Evolutionary conservation across 2,329 filamentous ascomycete species (phyloP).

Genomic region (Alternaria brassicicola): DNA sequence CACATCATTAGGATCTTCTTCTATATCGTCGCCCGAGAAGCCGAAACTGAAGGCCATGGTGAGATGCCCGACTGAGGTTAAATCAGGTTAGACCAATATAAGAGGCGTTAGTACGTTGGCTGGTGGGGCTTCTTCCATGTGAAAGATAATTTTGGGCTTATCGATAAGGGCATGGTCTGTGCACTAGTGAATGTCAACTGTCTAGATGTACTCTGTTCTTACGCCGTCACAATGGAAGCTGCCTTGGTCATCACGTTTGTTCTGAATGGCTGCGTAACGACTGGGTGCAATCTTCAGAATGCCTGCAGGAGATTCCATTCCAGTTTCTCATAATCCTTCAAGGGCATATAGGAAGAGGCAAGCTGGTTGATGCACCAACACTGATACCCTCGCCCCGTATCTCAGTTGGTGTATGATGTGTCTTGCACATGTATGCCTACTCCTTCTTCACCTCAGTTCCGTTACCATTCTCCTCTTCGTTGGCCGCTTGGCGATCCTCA

Average conservation of each 20-base stretch:
- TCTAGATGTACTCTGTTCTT: neutral
- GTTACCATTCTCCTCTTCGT: conserved; percentile 10
- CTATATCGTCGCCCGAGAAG: conserved; percentile 65
- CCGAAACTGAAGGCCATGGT: conserved; percentile 60
- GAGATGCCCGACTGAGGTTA: neutral
- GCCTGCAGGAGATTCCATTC: no score
- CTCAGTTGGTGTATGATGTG: neutral
- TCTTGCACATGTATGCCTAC: neutral
- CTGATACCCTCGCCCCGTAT: neutral
- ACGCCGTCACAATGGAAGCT: neutral
- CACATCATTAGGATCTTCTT: conserved; percentile 52
- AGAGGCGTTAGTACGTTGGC: neutral
- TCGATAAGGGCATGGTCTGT: conserved; percentile 30
- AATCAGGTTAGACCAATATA: neutral
- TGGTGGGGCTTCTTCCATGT: conserved; percentile 9
- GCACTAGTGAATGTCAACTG: conserved; percentile 18
- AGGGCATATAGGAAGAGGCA: neutral
- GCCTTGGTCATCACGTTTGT: neutral
- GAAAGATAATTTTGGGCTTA: conserved; percentile 29
- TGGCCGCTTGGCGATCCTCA: conserved; percentile 24
- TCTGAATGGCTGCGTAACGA: neutral
- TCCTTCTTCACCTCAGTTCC: conserved; percentile 17
- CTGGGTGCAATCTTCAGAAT: neutral
- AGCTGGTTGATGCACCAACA: neutral
- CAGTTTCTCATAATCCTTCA: neutral